Conservation (phyloP, 352 stramenopile species). For the Aphanomyces euteiches region DNA sequence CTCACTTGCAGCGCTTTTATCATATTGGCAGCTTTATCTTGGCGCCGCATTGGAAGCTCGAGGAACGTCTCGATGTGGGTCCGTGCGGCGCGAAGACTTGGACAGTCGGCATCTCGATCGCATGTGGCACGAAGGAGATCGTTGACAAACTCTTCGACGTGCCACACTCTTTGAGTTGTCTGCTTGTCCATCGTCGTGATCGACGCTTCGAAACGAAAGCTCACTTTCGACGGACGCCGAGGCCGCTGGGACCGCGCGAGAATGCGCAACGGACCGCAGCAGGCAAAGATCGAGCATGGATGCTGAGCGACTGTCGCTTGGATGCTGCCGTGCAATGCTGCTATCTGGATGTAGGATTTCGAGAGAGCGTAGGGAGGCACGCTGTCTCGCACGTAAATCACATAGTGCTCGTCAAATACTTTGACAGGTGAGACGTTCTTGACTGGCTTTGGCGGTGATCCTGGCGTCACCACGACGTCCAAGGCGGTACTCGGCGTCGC, state of each 20-base stretch:
- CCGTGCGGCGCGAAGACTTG: constrained; percentile 60
- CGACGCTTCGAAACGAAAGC: background rate
- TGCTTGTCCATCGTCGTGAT: background rate
- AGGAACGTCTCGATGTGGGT: constrained; percentile 2
- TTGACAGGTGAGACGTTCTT: constrained; percentile 30
- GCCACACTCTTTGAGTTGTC: constrained; percentile 3
- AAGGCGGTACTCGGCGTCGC: constrained; percentile 32
- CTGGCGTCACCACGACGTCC: constrained; percentile 64
- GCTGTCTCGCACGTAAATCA: constrained; percentile 74
- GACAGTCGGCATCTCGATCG: constrained; percentile 48
- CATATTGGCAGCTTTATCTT: background rate
- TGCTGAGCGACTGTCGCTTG: constrained; percentile 32
- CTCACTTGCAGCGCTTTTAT: background rate
- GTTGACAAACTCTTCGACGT: constrained; percentile 65
- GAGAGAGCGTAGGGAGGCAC: constrained; percentile 53
- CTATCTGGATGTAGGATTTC: constrained; percentile 50
- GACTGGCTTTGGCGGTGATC: constrained; percentile 45
- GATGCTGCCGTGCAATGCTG: constrained; percentile 44
- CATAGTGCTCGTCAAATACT: constrained; percentile 37
- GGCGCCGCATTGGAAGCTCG: background rate
- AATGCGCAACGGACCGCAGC: constrained; percentile 55
- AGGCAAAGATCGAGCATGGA: constrained; percentile 44
- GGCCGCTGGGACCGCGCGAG: constrained; percentile 46
- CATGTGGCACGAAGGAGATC: constrained; percentile 43
- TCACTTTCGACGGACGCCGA: constrained; percentile 32